Conservation (phyloP, 2,329 filamentous ascomycete genomes). For the Xylariaceae sp. region DNA sequence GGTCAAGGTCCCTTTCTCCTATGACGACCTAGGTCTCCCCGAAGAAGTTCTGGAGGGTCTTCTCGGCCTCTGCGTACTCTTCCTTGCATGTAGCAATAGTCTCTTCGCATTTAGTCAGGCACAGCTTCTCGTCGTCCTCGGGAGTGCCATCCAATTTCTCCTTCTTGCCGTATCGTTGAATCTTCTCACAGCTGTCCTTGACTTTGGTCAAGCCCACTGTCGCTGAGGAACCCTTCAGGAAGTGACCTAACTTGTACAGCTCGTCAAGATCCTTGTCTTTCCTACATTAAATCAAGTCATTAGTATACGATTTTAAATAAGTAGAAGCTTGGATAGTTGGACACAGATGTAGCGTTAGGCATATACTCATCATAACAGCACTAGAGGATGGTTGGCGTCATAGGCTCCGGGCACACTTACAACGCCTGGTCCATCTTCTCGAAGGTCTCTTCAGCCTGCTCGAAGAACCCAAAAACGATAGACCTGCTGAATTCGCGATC, state of each 20-base stretch:
- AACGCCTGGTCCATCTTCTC: conserved; percentile 74
- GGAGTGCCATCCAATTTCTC: conserved; percentile 72
- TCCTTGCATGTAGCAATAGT: conserved; percentile 68
- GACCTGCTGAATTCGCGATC: conserved; percentile 83
- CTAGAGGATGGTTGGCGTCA: background rate
- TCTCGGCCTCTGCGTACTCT: conserved; percentile 73
- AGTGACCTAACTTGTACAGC: conserved; percentile 84
- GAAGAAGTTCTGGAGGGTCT: conserved; percentile 68
- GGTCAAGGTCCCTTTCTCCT: too few relatives aligned
- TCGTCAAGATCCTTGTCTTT: conserved; percentile 62
- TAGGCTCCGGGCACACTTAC: conserved; percentile 50
- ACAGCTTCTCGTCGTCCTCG: conserved; percentile 63
- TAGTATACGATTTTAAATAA: conserved; percentile 9
- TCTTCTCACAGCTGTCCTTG: conserved; percentile 91
- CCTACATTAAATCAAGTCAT: conserved; percentile 41
- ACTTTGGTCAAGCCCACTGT: conserved; percentile 89
- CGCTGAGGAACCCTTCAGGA: conserved; percentile 94
- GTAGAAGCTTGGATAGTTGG: background rate
- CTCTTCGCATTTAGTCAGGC: conserved; percentile 64
- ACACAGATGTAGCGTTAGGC: background rate
- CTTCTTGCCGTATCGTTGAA: conserved; percentile 83
- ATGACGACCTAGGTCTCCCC: conserved; percentile 4
- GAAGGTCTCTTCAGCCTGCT: conserved; percentile 85
- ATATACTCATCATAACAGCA: background rate
- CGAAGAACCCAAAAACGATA: conserved; percentile 89